A percentile compares a stretch with the other conserved stretches of the same genome.
phyloP scores from a whole-genome alignment of 768 basidiomycete species.

The Naematelia aurantialba region DNA sequence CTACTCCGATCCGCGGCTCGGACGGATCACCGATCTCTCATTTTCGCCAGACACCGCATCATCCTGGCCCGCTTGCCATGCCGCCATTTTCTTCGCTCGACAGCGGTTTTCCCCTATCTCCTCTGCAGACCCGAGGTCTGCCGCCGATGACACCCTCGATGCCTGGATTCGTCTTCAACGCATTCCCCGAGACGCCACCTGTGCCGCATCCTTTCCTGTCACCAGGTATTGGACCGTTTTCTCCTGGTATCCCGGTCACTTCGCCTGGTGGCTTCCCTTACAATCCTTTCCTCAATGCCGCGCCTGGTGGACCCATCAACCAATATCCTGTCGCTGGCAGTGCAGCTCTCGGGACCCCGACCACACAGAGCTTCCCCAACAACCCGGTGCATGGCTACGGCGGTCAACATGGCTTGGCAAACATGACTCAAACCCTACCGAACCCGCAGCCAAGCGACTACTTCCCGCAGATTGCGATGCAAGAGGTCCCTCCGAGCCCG shows the following conservation, averaged over 20 bases:
- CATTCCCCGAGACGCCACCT: slow-evolving; percentile 52
- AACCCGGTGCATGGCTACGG: slow-evolving; percentile 18
- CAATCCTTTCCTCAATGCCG: slow-evolving; percentile 62
- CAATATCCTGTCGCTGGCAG: slow-evolving; percentile 25
- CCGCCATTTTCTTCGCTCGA: slow-evolving; percentile 47
- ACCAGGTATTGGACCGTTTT: slow-evolving; percentile 56
- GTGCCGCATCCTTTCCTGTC: slow-evolving; percentile 51
- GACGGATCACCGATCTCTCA: slow-evolving; percentile 16
- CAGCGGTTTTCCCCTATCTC: slow-evolving; percentile 49
- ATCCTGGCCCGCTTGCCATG: slow-evolving; percentile 50
- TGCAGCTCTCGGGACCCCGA: slow-evolving; percentile 35
- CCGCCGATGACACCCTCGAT: slow-evolving; percentile 94
- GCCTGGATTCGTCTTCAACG: slow-evolving; percentile 85
- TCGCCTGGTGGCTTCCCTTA: slow-evolving; percentile 33
- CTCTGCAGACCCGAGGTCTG: slow-evolving; percentile 71
- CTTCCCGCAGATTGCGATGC: slow-evolving; percentile 1
- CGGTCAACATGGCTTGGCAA: neutral
- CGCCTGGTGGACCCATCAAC: slow-evolving; percentile 60
- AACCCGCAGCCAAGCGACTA: slow-evolving; percentile 1
- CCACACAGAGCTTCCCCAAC: slow-evolving; percentile 37
- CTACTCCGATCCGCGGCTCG: slow-evolving; percentile 3
- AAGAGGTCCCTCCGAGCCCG: neutral
- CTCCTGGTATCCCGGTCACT: slow-evolving; percentile 64
- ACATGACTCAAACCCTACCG: neutral
- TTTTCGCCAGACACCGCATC: slow-evolving; percentile 26